A percentile compares a stretch with the other conserved stretches of the same genome.
Conservation (phyloP, 2,329 filamentous ascomycete species). For the Neocatenulostroma microsporum region DNA sequence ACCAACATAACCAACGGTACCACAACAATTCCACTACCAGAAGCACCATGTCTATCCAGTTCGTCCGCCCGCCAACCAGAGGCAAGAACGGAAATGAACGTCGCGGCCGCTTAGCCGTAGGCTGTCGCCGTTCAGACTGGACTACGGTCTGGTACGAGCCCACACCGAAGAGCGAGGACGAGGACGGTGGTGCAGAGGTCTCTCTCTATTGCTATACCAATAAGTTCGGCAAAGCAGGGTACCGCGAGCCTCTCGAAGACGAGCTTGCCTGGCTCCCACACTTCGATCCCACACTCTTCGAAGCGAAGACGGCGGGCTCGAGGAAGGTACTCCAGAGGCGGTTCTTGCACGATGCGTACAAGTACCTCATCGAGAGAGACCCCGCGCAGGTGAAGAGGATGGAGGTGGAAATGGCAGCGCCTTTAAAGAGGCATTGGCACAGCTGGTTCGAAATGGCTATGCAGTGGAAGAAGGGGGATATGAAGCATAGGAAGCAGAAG, state of each 20-base stretch:
- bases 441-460: constrained; percentile 4
- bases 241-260: constrained; percentile 10
- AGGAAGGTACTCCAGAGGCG: constrained; percentile 8
- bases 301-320: neutral
- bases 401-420: constrained; percentile 7
- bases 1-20: neutral
- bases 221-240: neutral
- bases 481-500: neutral
- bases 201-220: constrained; percentile 1
- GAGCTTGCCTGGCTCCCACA: constrained; percentile 11
- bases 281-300: constrained; percentile 5
- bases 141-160: constrained; percentile 5
- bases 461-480: constrained; percentile 3
- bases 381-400: constrained; percentile 5
- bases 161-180: neutral
- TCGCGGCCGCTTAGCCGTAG: constrained; percentile 5
- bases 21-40: too few species aligned
- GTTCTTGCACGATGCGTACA: constrained; percentile 10
- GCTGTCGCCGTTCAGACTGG: constrained; percentile 3
- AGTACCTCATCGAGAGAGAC: constrained; percentile 9
- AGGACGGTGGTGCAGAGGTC: constrained; percentile 1
- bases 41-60: constrained; percentile 5
- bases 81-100: neutral
- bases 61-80: neutral
- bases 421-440: constrained; percentile 1